These are phyloP conservation scores for Marsdenia floribunda DNA, from an alignment of 257 asterid genomes.

Conservation along the genomic window DNA sequence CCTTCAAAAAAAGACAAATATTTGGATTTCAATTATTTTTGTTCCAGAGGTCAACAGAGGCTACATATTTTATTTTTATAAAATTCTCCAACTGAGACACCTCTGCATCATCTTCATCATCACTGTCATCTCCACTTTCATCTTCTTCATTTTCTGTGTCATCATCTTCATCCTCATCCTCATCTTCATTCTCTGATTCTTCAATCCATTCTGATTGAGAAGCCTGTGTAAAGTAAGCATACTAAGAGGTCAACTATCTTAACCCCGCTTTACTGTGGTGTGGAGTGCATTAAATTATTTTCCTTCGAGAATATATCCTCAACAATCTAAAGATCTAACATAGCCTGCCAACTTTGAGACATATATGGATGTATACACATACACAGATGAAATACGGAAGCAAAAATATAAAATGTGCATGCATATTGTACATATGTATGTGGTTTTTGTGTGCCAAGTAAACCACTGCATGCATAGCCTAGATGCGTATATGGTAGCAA, in stretches of 20 bases:
- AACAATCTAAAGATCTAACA: neutral
- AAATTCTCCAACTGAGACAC: conserved; percentile 26
- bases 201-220: conserved; percentile 96
- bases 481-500: neutral
- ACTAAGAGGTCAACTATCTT: conserved; percentile 8
- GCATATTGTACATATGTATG: neutral
- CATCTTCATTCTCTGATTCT: conserved; percentile 69
- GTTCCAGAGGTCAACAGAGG: neutral
- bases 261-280: neutral
- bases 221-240: conserved; percentile 45
- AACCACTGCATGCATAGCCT: neutral
- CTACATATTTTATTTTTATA: neutral
- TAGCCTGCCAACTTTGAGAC: neutral
- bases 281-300: neutral
- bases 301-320: neutral
- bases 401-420: neutral
- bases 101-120: conserved; percentile 57
- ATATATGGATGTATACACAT: neutral
- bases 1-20: conserved; percentile 36
- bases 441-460: neutral
- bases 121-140: conserved; percentile 53
- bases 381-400: neutral
- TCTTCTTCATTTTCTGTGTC: conserved; percentile 53
- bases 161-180: conserved; percentile 59
- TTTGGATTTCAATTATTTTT: neutral